phyloP scores from a whole-genome alignment of 2,329 filamentous ascomycete genomes.

The Bipolaris oryzae region DNA sequence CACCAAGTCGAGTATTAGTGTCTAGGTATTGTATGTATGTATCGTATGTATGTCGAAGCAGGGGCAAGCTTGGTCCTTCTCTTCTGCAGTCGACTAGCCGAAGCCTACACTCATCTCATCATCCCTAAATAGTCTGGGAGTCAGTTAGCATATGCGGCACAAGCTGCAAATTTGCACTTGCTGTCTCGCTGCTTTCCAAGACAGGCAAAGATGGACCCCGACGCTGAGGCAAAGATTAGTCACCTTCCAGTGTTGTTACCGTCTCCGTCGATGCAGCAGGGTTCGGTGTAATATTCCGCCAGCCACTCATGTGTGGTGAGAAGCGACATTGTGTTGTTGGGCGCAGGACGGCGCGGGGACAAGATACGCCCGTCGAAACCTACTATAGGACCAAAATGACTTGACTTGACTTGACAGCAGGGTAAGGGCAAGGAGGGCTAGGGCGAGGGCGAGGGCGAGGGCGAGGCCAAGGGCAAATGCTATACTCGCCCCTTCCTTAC shows the following conservation, averaged over 20 bases:
- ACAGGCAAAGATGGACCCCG: not conserved
- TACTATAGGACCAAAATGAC: too few relatives aligned
- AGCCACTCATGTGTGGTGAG: not conserved
- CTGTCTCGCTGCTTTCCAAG: not conserved
- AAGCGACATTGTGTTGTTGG: not conserved
- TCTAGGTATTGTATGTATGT: too few relatives aligned
- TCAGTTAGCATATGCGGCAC: not conserved
- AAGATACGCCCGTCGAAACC: too few relatives aligned
- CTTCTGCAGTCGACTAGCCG: too few relatives aligned
- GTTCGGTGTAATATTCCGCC: not conserved
- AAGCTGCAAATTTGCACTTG: not conserved
- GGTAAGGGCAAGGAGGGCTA: too few relatives aligned
- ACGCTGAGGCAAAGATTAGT: not conserved
- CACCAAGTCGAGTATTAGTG: too few relatives aligned
- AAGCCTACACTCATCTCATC: too few relatives aligned
- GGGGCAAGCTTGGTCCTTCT: too few relatives aligned
- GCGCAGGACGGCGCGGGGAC: not conserved
- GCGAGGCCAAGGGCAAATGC: too few relatives aligned
- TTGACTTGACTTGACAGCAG: not conserved
- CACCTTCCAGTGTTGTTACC: not conserved
- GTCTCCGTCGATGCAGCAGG: not conserved
- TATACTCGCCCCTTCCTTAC: not conserved
- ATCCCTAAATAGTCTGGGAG: too few relatives aligned
- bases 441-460: not conserved
- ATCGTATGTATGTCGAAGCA: too few relatives aligned